These are phyloP conservation scores for Ascochyta lentis DNA, from an alignment of 2,329 filamentous ascomycete genomes.

Conservation along the genomic window DNA sequence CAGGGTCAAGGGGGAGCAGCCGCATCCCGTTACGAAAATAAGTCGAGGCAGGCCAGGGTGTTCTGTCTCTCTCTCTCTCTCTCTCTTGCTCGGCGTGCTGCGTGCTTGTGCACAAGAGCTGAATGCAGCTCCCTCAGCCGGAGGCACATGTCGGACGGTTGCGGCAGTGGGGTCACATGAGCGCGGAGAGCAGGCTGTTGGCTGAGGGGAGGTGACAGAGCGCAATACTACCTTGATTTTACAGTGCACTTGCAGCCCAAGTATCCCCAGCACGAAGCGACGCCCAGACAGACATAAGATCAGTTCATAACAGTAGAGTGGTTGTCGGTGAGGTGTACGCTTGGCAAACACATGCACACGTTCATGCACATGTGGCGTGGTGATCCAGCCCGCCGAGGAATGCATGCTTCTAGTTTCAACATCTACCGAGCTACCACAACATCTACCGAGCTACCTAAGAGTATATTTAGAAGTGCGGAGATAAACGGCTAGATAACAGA, in stretches of 20 bases:
- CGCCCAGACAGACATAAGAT: neutral
- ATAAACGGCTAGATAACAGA: no score
- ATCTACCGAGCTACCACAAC: no score
- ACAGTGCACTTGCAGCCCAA: neutral
- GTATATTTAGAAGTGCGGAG: no score
- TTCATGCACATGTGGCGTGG: neutral
- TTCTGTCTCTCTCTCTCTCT: neutral
- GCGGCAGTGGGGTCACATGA: constrained; percentile 13
- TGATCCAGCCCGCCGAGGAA: constrained; percentile 7
- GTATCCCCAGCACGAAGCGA: neutral
- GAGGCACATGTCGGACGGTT: constrained; percentile 4
- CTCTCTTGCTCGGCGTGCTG: neutral
- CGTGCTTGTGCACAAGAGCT: constrained; percentile 8
- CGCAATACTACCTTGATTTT: neutral
- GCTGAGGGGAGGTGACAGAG: neutral
- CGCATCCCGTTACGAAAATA: constrained; percentile 10
- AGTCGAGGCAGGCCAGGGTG: neutral
- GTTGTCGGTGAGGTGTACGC: constrained; percentile 7
- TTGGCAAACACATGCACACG: neutral
- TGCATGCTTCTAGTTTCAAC: neutral
- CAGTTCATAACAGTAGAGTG: constrained; percentile 4
- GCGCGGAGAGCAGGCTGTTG: neutral
- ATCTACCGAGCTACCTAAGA: no score
- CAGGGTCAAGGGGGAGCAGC: constrained; percentile 14
- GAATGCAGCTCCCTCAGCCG: constrained; percentile 15